phyloP scores from a whole-genome alignment of 2,329 filamentous ascomycete genomes.

The Xylaria multiplex region DNA sequence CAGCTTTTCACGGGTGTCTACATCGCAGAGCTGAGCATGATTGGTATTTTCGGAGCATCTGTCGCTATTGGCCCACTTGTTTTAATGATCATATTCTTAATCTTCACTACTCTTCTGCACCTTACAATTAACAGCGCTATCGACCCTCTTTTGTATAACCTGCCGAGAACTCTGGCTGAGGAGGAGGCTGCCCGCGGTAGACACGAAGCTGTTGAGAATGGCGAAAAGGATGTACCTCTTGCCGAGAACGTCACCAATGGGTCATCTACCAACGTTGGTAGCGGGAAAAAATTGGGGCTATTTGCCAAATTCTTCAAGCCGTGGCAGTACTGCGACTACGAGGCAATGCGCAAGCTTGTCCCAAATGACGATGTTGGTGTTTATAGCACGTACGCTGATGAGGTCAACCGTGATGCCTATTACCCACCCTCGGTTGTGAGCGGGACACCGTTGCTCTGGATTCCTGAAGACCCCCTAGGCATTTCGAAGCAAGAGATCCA shows the following conservation, averaged over 20 bases:
- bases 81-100: slow-evolving; percentile 78
- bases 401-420: slow-evolving; percentile 75
- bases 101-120: slow-evolving; percentile 82
- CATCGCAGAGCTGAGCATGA: slow-evolving; percentile 81
- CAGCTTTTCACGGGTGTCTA: slow-evolving; percentile 88
- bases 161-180: slow-evolving; percentile 75
- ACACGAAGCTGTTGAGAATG: slow-evolving; percentile 28
- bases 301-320: slow-evolving; percentile 79
- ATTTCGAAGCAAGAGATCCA: slow-evolving; percentile 80
- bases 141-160: slow-evolving; percentile 77
- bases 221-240: slow-evolving; percentile 35
- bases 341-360: slow-evolving; percentile 74
- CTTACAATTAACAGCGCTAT: slow-evolving; percentile 77
- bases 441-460: slow-evolving; percentile 79
- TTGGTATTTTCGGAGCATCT: slow-evolving; percentile 82
- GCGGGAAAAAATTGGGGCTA: slow-evolving; percentile 64
- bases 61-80: slow-evolving; percentile 74
- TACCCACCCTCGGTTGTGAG: slow-evolving; percentile 75
- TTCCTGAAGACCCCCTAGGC: slow-evolving; percentile 78
- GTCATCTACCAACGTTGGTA: slow-evolving; percentile 39
- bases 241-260: slow-evolving; percentile 35
- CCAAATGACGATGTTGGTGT: slow-evolving; percentile 62
- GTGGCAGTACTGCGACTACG: slow-evolving; percentile 79
- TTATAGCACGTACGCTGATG: slow-evolving; percentile 68
- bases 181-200: slow-evolving; percentile 52